phyloP scores from a whole-genome alignment of 2,329 filamentous ascomycete genomes.

The Lithohypha guttulata region DNA sequence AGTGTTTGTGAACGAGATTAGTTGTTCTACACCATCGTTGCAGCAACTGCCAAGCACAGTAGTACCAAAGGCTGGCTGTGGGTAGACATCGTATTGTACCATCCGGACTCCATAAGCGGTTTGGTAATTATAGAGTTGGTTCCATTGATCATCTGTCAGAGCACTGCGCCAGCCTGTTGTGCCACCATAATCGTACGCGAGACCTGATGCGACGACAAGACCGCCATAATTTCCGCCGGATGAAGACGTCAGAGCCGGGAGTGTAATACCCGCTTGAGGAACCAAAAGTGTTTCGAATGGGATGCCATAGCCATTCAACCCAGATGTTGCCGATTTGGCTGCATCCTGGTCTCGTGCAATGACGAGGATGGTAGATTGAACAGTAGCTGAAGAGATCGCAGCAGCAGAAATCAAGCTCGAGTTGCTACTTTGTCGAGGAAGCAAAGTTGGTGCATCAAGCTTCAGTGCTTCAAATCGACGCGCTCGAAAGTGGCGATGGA shows the following conservation, averaged over 20 bases:
- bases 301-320: slow-evolving; percentile 51
- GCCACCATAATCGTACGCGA: slow-evolving; percentile 43
- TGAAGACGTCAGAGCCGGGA: slow-evolving; percentile 44
- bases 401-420: no score
- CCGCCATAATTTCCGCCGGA: slow-evolving; percentile 47
- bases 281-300: slow-evolving; percentile 46
- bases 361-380: slow-evolving; percentile 40
- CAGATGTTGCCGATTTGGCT: slow-evolving; percentile 40
- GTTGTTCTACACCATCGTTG: slow-evolving; percentile 38
- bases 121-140: slow-evolving; percentile 47
- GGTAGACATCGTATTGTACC: slow-evolving; percentile 50
- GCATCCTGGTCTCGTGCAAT: slow-evolving; percentile 43
- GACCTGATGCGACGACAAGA: slow-evolving; percentile 45
- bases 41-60: slow-evolving; percentile 38
- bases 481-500: no score
- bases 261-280: slow-evolving; percentile 40
- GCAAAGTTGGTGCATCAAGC: no score
- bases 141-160: slow-evolving; percentile 47
- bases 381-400: no score
- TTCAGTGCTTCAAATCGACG: no score
- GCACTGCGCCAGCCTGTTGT: slow-evolving; percentile 39
- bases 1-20: slow-evolving; percentile 44
- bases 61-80: slow-evolving; percentile 41
- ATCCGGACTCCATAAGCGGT: slow-evolving; percentile 47
- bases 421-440: no score